Evolutionary conservation across 306 rosid species (phyloP).

Genomic region (Cicer judaicum): DNA sequence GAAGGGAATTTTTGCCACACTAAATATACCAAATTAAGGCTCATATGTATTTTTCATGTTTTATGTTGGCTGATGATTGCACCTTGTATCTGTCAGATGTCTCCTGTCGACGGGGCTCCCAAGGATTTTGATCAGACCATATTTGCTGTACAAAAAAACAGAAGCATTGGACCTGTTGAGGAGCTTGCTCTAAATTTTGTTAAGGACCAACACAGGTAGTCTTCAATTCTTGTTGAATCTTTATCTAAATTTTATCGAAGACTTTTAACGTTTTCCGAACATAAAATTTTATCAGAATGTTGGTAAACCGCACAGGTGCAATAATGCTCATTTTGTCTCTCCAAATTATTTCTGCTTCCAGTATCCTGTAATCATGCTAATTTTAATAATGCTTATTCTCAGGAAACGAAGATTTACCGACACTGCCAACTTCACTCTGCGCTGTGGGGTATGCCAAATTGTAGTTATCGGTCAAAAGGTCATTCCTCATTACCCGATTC

Average conservation of each 20-base stretch:
- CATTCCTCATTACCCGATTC: conserved; percentile 24
- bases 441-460: conserved; percentile 97
- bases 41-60: conserved; percentile 26
- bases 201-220: conserved; percentile 87
- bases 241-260: not conserved
- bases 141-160: conserved; percentile 57
- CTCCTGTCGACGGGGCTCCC: conserved; percentile 82
- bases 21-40: conserved; percentile 9
- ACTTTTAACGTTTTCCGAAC: not conserved
- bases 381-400: conserved; percentile 36
- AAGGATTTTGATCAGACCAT: conserved; percentile 97
- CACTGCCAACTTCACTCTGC: conserved; percentile 91
- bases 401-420: conserved; percentile 88
- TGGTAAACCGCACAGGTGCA: not conserved
- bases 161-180: conserved; percentile 73
- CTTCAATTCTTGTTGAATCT: conserved; percentile 16
- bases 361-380: conserved; percentile 28
- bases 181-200: conserved; percentile 65
- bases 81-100: conserved; percentile 59
- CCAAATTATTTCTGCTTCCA: not conserved
- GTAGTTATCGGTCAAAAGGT: conserved; percentile 94
- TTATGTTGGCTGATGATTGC: conserved; percentile 39
- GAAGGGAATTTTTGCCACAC: conserved; percentile 18
- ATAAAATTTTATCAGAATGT: not conserved
- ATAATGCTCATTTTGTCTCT: not conserved